phyloP scores from a whole-genome alignment of 2,329 filamentous ascomycete genomes.

The Bipolaris sorokiniana region DNA sequence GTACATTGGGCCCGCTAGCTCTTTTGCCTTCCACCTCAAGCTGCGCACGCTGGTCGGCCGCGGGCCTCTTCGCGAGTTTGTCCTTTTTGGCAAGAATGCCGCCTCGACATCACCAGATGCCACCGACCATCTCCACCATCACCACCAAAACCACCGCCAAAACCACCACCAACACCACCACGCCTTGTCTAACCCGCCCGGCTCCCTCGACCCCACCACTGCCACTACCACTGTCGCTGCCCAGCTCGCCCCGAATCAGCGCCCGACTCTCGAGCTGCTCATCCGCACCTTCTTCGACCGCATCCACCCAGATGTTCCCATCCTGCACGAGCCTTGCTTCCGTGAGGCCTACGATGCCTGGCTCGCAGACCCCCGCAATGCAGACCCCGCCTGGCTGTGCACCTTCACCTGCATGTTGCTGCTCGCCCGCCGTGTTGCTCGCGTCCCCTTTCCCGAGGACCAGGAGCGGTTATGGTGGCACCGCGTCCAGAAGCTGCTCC shows the following conservation, averaged over 20 bases:
- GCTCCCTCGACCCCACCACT: background rate
- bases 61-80: conserved; percentile 44
- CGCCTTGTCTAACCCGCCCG: background rate
- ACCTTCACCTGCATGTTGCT: conserved; percentile 52
- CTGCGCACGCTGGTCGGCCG: conserved; percentile 49
- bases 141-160: conserved; percentile 19
- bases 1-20: conserved; percentile 54
- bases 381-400: conserved; percentile 53
- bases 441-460: conserved; percentile 43
- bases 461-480: conserved; percentile 53
- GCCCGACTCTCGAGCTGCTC: conserved; percentile 43
- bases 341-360: conserved; percentile 51
- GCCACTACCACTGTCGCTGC: background rate
- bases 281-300: conserved; percentile 51
- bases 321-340: conserved; percentile 54
- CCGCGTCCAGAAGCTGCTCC: conserved; percentile 49
- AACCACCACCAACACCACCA: background rate
- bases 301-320: conserved; percentile 52
- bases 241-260: conserved; percentile 11
- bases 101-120: conserved; percentile 33
- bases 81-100: conserved; percentile 52
- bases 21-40: conserved; percentile 52
- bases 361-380: conserved; percentile 34
- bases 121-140: conserved; percentile 22
- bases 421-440: conserved; percentile 47